A percentile compares a stretch with the other conserved stretches of the same genome.
These are phyloP conservation scores for Xylariales sp. DNA, from an alignment of 2,329 filamentous ascomycete species.

Conservation along the genomic window DNA sequence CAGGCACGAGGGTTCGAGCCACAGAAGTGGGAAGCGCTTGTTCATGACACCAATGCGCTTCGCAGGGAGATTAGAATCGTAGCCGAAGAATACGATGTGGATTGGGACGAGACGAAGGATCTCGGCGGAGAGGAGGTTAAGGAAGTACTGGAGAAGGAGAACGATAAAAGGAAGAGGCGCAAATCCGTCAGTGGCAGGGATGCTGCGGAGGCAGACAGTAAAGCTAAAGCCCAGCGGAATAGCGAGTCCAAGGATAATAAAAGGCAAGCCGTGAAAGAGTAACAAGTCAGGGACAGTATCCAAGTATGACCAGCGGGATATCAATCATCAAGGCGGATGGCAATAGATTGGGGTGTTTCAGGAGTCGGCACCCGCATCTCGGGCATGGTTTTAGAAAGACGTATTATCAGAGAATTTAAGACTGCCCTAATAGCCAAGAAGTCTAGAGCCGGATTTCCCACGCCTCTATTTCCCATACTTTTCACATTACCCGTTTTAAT, in stretches of 20 bases:
- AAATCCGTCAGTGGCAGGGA: constrained; percentile 55
- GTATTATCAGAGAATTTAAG: constrained; percentile 3
- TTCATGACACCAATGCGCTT: constrained; percentile 83
- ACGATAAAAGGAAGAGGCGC: constrained; percentile 53
- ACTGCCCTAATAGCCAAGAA: background rate
- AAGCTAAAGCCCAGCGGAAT: constrained; percentile 44
- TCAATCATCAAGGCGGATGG: constrained; percentile 1
- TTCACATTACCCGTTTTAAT: background rate
- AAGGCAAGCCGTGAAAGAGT: constrained; percentile 24
- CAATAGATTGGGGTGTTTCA: constrained; percentile 10
- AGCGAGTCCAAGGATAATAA: constrained; percentile 33
- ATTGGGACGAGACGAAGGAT: constrained; percentile 84
- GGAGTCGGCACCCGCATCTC: constrained; percentile 1
- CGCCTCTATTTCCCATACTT: constrained; percentile 1
- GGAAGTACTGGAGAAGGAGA: constrained; percentile 66
- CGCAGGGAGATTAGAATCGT: constrained; percentile 82
- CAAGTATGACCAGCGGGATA: constrained; percentile 3
- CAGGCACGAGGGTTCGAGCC: constrained; percentile 79
- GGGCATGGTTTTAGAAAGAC: constrained; percentile 7
- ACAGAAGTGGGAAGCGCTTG: constrained; percentile 78
- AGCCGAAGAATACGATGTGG: constrained; percentile 88
- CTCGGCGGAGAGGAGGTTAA: constrained; percentile 75
- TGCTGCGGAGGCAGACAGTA: constrained; percentile 52
- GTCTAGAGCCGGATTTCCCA: background rate
- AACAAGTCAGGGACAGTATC: constrained; percentile 18